Conservation (phyloP, 73 alveolate genomes). For the Paramecium tetraurelia region DNA sequence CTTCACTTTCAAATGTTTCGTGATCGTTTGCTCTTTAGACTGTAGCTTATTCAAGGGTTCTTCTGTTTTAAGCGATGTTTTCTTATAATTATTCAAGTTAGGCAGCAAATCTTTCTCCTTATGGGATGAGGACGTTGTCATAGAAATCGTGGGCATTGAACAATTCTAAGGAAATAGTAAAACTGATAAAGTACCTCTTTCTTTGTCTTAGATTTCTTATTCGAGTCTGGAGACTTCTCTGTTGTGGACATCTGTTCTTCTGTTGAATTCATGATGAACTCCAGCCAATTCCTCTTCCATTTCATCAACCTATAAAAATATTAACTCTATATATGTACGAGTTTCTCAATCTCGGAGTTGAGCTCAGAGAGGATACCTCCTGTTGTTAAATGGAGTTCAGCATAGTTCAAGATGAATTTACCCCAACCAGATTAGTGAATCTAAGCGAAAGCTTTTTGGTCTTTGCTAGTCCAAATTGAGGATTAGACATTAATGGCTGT, state of each 20-base stretch:
- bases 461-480: constrained; percentile 31
- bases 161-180: background rate
- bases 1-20: background rate
- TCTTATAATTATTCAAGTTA: constrained; percentile 33
- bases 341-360: constrained; percentile 6
- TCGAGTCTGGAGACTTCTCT: constrained; percentile 55
- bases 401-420: constrained; percentile 34
- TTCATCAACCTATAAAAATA: constrained; percentile 10
- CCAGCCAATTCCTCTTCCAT: constrained; percentile 2
- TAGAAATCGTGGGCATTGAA: constrained; percentile 55
- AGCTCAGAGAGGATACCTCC: background rate
- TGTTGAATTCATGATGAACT: background rate
- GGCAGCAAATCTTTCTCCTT: constrained; percentile 43
- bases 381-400: constrained; percentile 31
- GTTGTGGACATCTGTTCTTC: constrained; percentile 49
- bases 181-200: background rate
- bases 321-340: background rate
- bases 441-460: constrained; percentile 33
- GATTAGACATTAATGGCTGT: constrained; percentile 38
- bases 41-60: background rate
- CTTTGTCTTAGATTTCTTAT: constrained; percentile 48
- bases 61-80: constrained; percentile 26
- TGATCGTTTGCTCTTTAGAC: constrained; percentile 21
- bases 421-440: constrained; percentile 48
- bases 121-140: constrained; percentile 51